These are phyloP conservation scores for Taxillus chinensis DNA, from an alignment of 164 flowering plant species.

Conservation along the genomic window DNA sequence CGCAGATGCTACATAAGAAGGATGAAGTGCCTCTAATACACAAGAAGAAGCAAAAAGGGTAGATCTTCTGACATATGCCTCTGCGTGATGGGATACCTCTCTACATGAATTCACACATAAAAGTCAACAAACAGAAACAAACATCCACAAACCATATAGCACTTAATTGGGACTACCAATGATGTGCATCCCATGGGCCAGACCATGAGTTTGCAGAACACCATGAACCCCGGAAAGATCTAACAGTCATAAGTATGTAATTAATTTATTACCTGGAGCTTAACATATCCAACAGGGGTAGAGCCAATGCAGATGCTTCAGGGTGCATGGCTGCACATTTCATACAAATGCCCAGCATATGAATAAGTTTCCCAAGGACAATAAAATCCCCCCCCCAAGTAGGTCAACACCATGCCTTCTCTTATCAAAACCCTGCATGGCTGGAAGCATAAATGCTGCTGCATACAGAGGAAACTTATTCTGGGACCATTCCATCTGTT, in stretches of 20 bases:
- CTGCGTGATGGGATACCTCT: slow-evolving; percentile 62
- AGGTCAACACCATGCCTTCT: slow-evolving; percentile 95
- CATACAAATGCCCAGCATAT: slow-evolving; percentile 93
- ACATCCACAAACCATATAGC: not conserved
- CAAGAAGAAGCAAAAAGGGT: slow-evolving; percentile 83
- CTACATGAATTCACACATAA: slow-evolving; percentile 28
- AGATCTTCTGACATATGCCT: slow-evolving; percentile 85
- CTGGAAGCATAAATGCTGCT: slow-evolving; percentile 98
- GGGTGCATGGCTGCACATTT: slow-evolving; percentile 93
- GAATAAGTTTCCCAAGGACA: slow-evolving; percentile 83
- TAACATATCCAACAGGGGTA: slow-evolving; percentile 73
- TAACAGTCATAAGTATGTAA: too few species aligned
- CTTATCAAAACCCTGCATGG: slow-evolving; percentile 90
- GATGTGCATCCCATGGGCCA: too few species aligned
- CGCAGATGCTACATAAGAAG: slow-evolving; percentile 72
- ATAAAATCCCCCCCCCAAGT: slow-evolving; percentile 80
- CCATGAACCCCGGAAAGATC: not conserved
- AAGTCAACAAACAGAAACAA: not conserved
- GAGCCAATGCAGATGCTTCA: slow-evolving; percentile 83
- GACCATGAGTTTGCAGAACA: too few species aligned
- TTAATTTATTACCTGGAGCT: slow-evolving; percentile 55
- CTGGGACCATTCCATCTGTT: slow-evolving; percentile 41
- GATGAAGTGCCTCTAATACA: slow-evolving; percentile 70
- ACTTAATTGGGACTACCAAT: too few species aligned
- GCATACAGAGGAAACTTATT: slow-evolving; percentile 84